Conservation (phyloP, 352 stramenopile genomes). For the Phytophthora crassamura region DNA sequence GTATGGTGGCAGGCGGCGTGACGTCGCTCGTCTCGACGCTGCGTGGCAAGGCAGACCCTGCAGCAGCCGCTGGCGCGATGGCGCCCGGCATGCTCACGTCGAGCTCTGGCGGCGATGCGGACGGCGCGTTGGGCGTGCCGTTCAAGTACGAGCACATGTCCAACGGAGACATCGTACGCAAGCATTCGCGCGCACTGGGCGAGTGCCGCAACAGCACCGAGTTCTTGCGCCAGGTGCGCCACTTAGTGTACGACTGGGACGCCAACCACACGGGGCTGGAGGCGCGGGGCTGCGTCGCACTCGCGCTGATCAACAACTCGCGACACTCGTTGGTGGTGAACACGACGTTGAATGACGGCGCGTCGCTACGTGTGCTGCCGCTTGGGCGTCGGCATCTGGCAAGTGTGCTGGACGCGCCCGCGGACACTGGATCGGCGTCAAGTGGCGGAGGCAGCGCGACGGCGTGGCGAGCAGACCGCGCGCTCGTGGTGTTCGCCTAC, state of each 20-base stretch:
- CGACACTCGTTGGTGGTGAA: slow-evolving; percentile 77
- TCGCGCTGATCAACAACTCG: slow-evolving; percentile 85
- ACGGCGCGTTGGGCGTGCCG: slow-evolving; percentile 17
- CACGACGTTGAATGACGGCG: slow-evolving; percentile 73
- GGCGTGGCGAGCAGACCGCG: slow-evolving; percentile 68
- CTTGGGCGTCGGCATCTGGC: slow-evolving; percentile 61
- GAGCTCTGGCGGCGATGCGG: slow-evolving; percentile 23
- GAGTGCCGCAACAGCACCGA: slow-evolving; percentile 55
- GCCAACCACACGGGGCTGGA: slow-evolving; percentile 85
- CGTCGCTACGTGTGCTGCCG: slow-evolving; percentile 73
- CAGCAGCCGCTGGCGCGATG: slow-evolving; percentile 33
- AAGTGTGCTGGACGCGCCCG: slow-evolving; percentile 43
- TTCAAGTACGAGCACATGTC: slow-evolving; percentile 80
- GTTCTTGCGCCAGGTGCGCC: slow-evolving; percentile 70
- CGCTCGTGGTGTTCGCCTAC: slow-evolving; percentile 82
- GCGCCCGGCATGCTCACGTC: slow-evolving; percentile 39
- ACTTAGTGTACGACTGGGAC: slow-evolving; percentile 88
- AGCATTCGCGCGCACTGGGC: slow-evolving; percentile 65
- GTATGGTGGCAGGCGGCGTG: slow-evolving; percentile 78
- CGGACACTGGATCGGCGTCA: slow-evolving; percentile 9
- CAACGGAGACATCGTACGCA: slow-evolving; percentile 76
- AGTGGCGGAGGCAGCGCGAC: slow-evolving; percentile 32
- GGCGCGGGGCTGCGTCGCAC: slow-evolving; percentile 74
- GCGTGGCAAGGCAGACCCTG: slow-evolving; percentile 79
- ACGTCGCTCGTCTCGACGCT: slow-evolving; percentile 82